Conservation (phyloP, 1,139 yeast species). For the Yarrowia galli region DNA sequence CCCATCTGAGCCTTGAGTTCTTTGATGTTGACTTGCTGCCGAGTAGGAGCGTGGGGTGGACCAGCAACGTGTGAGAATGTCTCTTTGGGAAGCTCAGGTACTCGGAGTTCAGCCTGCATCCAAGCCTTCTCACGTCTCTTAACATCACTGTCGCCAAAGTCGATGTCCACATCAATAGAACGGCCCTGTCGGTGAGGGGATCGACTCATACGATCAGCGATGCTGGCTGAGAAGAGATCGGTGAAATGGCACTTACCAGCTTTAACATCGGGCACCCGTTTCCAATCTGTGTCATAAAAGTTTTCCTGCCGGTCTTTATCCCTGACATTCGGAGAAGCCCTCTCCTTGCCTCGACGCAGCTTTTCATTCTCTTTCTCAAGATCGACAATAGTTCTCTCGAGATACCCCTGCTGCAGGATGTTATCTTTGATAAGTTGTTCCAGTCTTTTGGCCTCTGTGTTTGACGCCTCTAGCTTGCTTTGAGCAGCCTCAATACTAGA, state of each 20-base stretch:
- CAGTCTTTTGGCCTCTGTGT: not conserved
- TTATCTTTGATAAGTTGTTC: not conserved
- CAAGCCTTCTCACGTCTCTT: slow-evolving; percentile 9
- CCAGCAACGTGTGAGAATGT: not conserved
- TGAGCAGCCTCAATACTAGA: slow-evolving; percentile 9
- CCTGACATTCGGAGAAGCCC: not conserved
- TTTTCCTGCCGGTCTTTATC: not conserved
- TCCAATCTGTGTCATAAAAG: not conserved
- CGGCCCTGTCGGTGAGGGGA: not conserved
- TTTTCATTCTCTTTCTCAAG: not conserved
- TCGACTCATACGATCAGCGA: not conserved
- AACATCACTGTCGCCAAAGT: not conserved
- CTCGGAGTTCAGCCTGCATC: not conserved
- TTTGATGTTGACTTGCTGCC: not conserved
- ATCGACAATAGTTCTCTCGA: too few relatives aligned
- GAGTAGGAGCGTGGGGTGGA: not conserved
- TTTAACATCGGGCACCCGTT: not conserved
- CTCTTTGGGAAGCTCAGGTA: not conserved
- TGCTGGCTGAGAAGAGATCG: not conserved
- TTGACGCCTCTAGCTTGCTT: not conserved
- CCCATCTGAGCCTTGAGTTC: slow-evolving; percentile 14
- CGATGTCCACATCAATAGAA: not conserved
- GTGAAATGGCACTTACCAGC: not conserved
- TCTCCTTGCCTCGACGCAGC: not conserved
- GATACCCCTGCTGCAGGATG: not conserved